These are phyloP conservation scores for Coemansia sp. DNA, from an alignment of 192 early-diverging fungal species.

Conservation along the genomic window DNA sequence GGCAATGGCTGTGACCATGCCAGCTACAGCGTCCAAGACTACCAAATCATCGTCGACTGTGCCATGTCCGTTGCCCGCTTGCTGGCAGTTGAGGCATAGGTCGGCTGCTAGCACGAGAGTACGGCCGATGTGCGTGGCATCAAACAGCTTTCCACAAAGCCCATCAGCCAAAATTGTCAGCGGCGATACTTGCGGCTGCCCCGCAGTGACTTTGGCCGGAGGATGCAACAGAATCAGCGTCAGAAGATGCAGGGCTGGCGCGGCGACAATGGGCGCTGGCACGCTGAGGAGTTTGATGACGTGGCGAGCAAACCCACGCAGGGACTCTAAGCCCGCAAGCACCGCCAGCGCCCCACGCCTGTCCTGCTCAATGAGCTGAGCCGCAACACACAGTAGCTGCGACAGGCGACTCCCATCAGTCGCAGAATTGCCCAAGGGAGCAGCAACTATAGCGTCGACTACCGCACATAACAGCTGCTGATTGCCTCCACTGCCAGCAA, in stretches of 20 bases:
- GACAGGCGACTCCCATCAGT: not conserved
- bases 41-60: slow-evolving; percentile 17
- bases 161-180: slow-evolving; percentile 20
- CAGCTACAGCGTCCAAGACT: slow-evolving; percentile 26
- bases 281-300: slow-evolving; percentile 40
- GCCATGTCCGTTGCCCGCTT: not conserved
- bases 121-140: slow-evolving; percentile 29
- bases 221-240: slow-evolving; percentile 33
- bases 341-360: not conserved
- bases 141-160: slow-evolving; percentile 46
- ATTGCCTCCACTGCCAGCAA: not conserved
- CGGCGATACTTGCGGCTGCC: not conserved
- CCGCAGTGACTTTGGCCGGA: not conserved
- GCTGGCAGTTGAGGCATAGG: slow-evolving; percentile 42
- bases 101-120: slow-evolving; percentile 37
- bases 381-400: slow-evolving; percentile 26
- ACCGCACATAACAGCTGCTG: not conserved
- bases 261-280: slow-evolving; percentile 28
- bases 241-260: slow-evolving; percentile 37
- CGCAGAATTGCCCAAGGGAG: not conserved
- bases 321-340: not conserved
- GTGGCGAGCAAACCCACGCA: slow-evolving; percentile 29
- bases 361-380: slow-evolving; percentile 17
- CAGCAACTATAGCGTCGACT: slow-evolving; percentile 6
- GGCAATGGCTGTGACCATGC: slow-evolving; percentile 19